Evolutionary conservation across 2,329 filamentous ascomycete species (phyloP).

Genomic region (Cadophora malorum): DNA sequence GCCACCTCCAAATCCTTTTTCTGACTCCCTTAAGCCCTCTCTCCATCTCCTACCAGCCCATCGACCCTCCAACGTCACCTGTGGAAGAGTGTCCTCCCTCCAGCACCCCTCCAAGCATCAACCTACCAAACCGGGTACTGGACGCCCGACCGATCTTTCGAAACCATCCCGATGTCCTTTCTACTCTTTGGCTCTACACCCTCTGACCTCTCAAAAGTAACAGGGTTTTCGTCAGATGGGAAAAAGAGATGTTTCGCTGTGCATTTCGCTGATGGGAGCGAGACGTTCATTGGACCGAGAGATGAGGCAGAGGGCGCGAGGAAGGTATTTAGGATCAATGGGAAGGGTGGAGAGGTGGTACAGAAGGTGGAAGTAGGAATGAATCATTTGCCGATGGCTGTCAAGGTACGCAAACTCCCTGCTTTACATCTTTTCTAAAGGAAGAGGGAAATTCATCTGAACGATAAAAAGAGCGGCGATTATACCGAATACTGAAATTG

Average conservation of each 20-base stretch:
- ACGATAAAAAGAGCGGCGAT: too few relatives aligned
- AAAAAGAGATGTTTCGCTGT: slow-evolving; percentile 15
- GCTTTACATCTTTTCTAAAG: background rate
- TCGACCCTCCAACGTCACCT: slow-evolving; percentile 23
- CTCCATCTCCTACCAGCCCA: background rate
- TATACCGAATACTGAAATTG: too few relatives aligned
- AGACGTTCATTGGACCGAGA: background rate
- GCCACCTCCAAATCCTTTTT: too few relatives aligned
- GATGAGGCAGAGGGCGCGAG: background rate
- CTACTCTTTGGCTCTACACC: slow-evolving; percentile 24
- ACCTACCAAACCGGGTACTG: slow-evolving; percentile 30
- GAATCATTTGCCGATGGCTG: slow-evolving; percentile 28
- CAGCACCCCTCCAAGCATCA: slow-evolving; percentile 16
- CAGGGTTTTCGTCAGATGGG: slow-evolving; percentile 26
- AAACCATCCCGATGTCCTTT: slow-evolving; percentile 22
- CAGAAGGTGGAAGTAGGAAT: slow-evolving; percentile 29
- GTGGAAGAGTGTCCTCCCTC: slow-evolving; percentile 26
- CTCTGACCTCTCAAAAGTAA: slow-evolving; percentile 18
- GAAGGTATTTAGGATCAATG: slow-evolving; percentile 28
- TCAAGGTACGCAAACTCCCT: slow-evolving; percentile 24
- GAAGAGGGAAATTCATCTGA: too few relatives aligned
- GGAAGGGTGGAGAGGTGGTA: slow-evolving; percentile 25
- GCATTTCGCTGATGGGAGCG: slow-evolving; percentile 20
- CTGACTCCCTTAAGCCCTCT: background rate
- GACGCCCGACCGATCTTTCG: slow-evolving; percentile 26